Evolutionary conservation across 2,329 filamentous ascomycete species (phyloP), one percentile per base, ranked within the genome.

Genomic region (Alternaria tenuissima): DNA sequence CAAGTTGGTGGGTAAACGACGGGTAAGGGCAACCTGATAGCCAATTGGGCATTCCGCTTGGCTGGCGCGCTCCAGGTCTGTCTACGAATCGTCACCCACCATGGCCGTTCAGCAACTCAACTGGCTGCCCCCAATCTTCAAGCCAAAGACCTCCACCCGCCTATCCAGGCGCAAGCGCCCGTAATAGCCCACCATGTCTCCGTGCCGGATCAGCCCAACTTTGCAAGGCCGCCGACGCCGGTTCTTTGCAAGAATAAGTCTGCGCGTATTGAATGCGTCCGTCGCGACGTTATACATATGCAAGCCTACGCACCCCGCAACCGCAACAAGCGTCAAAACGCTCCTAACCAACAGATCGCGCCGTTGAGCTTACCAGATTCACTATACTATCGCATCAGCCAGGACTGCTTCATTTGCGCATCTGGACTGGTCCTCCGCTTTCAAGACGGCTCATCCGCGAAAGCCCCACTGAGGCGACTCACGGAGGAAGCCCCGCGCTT

Each of bases 81-180:
- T 67, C 62, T 76, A 60, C 75, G 75, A 78, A 77, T 77, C 68
- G 69, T 62, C 69, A 47, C 69, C 69, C 73, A 64, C 73, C 72
- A 71, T 61, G 43, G 55, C 66, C 52, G 43, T 67, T 56, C 59
- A 65, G 68, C 70, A 64, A 73, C 69, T 71, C 68, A 68, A 76
- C 68, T 72, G 70, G 69, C 65, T 63, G 65, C 64, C 66, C 67
- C 69, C 66, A 64, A 62, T 57, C 62, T 64, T 69, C 68, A 52
- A 74, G 44, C 52, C 57, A 56, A 32, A 57, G 41, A 68, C 71
- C 66, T 74, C 71, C 67, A 72, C 70, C 72, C 71, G 70, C 65
- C 70, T 62, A 63, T 62, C 67, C 69, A 73, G 66, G 73, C 72
- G 74, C 75, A 77, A 76, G 75, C 76, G 76, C 76, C 69, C 73